Percentiles rank a stretch among this genome's conserved stretches.
Conservation (phyloP, 225 moss, liverwort and hornwort genomes). For the Climacium dendroides region DNA sequence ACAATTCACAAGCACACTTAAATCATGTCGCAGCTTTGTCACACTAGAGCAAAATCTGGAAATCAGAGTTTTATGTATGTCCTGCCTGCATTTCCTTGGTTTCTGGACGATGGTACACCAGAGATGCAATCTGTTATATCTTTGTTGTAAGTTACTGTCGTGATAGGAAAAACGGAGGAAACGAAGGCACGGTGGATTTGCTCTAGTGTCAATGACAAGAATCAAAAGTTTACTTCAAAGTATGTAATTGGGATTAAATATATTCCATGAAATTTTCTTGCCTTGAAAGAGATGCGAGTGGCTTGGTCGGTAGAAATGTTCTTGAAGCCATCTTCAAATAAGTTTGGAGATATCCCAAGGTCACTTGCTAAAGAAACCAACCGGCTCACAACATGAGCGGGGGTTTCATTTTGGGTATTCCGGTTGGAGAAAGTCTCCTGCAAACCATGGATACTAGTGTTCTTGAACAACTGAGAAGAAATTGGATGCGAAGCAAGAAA, state of each 20-base stretch:
- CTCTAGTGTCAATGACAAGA: background rate
- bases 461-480: background rate
- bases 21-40: background rate
- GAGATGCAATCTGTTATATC: background rate
- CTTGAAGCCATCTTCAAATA: conserved; percentile 37
- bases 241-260: background rate
- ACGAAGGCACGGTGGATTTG: background rate
- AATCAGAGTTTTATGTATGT: background rate
- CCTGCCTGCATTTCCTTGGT: background rate
- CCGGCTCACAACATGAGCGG: conserved; percentile 44
- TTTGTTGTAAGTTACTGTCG: background rate
- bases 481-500: background rate
- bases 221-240: background rate
- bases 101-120: background rate
- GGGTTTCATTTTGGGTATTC: conserved; percentile 46
- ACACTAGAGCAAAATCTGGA: background rate
- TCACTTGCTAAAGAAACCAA: conserved; percentile 35
- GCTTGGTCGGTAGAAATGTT: conserved; percentile 45
- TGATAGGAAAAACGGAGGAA: background rate
- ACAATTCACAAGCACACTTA: background rate
- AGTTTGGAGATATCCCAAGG: conserved; percentile 24
- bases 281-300: conserved; percentile 72
- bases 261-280: background rate
- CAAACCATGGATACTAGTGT: background rate
- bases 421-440: conserved; percentile 59